phyloP scores from a whole-genome alignment of 2,329 filamentous ascomycete genomes.

The Paraphoma chrysanthemicola region DNA sequence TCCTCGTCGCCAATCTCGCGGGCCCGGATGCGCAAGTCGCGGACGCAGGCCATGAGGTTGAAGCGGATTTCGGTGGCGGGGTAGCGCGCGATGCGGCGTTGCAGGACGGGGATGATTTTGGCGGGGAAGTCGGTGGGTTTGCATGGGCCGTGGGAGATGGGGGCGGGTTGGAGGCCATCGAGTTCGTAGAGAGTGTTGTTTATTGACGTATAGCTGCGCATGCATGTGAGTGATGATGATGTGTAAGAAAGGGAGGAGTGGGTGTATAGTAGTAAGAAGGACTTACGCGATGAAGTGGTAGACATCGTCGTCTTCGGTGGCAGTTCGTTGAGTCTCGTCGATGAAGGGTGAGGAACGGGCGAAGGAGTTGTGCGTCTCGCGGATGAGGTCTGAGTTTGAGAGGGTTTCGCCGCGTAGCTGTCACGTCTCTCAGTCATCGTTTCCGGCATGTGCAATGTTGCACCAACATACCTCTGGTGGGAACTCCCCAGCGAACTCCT shows the following conservation, averaged over 20 bases:
- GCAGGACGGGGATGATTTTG: slow-evolving; percentile 85
- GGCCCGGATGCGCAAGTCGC: slow-evolving; percentile 79
- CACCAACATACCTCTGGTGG: slow-evolving; percentile 61
- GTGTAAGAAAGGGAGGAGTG: not conserved
- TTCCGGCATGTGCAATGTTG: not conserved
- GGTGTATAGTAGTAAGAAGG: not conserved
- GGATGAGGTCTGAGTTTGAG: slow-evolving; percentile 67
- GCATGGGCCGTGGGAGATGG: slow-evolving; percentile 86
- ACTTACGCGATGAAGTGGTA: slow-evolving; percentile 89
- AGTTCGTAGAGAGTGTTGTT: slow-evolving; percentile 87
- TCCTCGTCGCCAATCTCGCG: slow-evolving; percentile 83
- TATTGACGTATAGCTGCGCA: slow-evolving; percentile 73
- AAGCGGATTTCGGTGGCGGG: slow-evolving; percentile 89
- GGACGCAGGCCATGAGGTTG: slow-evolving; percentile 91
- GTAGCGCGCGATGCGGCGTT: slow-evolving; percentile 83
- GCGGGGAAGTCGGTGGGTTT: slow-evolving; percentile 73
- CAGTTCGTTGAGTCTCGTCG: slow-evolving; percentile 81
- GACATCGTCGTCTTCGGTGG: slow-evolving; percentile 81
- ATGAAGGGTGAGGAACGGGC: slow-evolving; percentile 88
- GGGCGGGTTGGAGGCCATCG: slow-evolving; percentile 90
- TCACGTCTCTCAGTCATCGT: slow-evolving; percentile 8
- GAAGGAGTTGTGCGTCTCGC: slow-evolving; percentile 85
- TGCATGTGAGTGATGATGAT: slow-evolving; percentile 9
- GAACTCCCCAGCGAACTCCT: slow-evolving; percentile 85
- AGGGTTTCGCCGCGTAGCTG: slow-evolving; percentile 74